Conservation (phyloP, 2,329 filamentous ascomycete genomes). For the Fusarium goolgardi region DNA sequence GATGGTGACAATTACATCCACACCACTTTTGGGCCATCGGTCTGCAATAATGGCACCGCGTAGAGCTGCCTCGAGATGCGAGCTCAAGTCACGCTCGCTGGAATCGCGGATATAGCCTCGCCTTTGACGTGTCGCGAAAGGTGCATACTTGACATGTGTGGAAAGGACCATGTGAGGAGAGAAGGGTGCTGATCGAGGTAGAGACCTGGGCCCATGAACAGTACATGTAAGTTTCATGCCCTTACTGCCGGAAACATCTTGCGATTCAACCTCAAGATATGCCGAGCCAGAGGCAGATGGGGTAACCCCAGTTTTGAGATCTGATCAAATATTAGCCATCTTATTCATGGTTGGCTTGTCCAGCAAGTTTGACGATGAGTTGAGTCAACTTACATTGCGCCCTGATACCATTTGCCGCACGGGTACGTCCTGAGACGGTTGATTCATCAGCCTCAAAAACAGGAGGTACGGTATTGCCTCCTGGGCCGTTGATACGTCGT, state of each 20-base stretch:
- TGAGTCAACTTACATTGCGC: conserved; percentile 78
- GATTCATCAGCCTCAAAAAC: conserved; percentile 69
- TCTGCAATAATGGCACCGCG: conserved; percentile 91
- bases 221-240: conserved; percentile 93
- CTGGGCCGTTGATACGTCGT: conserved; percentile 89
- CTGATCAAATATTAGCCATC: conserved; percentile 58
- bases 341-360: conserved; percentile 1
- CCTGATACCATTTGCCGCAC: conserved; percentile 77
- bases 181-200: conserved; percentile 90
- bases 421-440: conserved; percentile 61
- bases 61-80: conserved; percentile 90
- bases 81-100: conserved; percentile 87
- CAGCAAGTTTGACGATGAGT: conserved; percentile 1
- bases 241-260: conserved; percentile 61
- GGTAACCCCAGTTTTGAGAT: conserved; percentile 90
- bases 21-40: conserved; percentile 96
- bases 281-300: conserved; percentile 94
- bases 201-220: conserved; percentile 90
- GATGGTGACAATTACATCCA: conserved; percentile 94
- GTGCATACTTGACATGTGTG: conserved; percentile 95
- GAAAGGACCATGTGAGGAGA: conserved; percentile 91
- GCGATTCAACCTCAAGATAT: conserved; percentile 76
- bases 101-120: conserved; percentile 88
- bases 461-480: conserved; percentile 79
- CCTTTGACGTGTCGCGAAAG: conserved; percentile 86